Base-by-base conservation (phyloP, 345 rosid genomes). In the Cardamine resedifolia region DNA sequence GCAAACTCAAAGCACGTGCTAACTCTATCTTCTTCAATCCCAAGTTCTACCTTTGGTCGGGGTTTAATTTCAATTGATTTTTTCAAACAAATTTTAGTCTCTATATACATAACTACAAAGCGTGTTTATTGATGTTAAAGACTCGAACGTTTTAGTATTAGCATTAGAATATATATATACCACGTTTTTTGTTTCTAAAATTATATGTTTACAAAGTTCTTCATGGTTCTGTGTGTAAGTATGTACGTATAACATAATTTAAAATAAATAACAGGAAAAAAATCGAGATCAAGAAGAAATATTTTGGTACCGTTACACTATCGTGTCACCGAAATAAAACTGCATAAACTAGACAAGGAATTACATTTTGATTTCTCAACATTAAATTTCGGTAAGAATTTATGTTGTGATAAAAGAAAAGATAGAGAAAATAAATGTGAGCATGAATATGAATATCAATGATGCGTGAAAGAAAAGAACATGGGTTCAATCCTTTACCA, bases 1-100 rank as follows among this genome's bases (percentile, higher is more conserved):
- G 65, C 64, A 43, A 75, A 68, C 64, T 61, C 63, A 34, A 75
- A 61, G 26, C 74, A 75, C 70, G 64, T 75, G 51, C 30, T 62
- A 9, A 68, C 15, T 33, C 33, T 68, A 44, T 53, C 33, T 61
- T 75, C 74, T 52, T 60, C 78, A 24, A 51, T 75, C 69, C 68
- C 64, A 44, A 68, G 48, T 58, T 60, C 69, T 18, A 60, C 47
- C 63, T 75, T 41, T 59, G 68, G 63, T 75, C 64, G n/a, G 66
- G 62, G 55, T 74, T 55, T 47, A 4, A 44, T 43, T 51, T 26
- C n/a, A 14, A 24, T 30, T 49, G n/a, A 4, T 11, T 58, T 21
- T 28, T 21, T 55, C 21, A 53, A n/a, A 43, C 20, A 43, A 43
- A 11, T 19, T 20, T 49, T 10, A 1, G 2, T 49, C 47, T 38